Base-by-base conservation (phyloP, 169 alveolate genomes). In the Cryptosporidium ryanae region DNA sequence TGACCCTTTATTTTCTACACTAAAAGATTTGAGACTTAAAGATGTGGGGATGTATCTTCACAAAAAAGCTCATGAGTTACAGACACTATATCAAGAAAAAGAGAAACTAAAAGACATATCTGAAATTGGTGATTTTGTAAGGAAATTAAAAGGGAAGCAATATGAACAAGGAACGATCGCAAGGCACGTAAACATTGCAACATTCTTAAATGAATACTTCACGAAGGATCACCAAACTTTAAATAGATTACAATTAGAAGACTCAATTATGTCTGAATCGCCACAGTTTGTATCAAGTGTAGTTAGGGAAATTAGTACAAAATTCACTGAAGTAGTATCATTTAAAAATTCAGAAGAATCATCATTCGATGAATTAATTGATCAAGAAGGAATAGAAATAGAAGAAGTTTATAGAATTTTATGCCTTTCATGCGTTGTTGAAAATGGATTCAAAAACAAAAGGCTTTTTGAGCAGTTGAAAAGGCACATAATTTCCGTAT, bases 141-240 rank as follows among this genome's bases (percentile, higher is more conserved):
- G 92, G 63, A 94, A 92, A 82, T 92, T 95, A 91, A 94, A 94
- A 70, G 90, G 65, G 31, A 91, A 93, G 65, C 98, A 95, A 81
- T 91, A 87, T 87, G 97, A 95, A 64, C 96, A 95, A 70, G 90
- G 93, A 21, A 93, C 95, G n/a, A 93, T 95, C 25, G 90, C 96
- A 4, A 91, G 92, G 1, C 98, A 95, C 87, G 95, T 94, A 27
- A 94, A 95, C 59, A 84, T 95, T 13, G 96, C 96, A 65, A 94
- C 96, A 38, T 93, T 90, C 82, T 67, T 94, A 34, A 89, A 91
- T 67, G 92, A 91, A 25, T 82, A 76, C 38, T 76, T 81, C 43
- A 89, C 94, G 6, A 92, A 93, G 71, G 91, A 92, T 54, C 93
- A 92, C 38, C 52, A 76, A 43, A 91, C 64, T 64, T 94, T 90